Conservation (phyloP, 306 rosid species). For the Vicia faba region DNA sequence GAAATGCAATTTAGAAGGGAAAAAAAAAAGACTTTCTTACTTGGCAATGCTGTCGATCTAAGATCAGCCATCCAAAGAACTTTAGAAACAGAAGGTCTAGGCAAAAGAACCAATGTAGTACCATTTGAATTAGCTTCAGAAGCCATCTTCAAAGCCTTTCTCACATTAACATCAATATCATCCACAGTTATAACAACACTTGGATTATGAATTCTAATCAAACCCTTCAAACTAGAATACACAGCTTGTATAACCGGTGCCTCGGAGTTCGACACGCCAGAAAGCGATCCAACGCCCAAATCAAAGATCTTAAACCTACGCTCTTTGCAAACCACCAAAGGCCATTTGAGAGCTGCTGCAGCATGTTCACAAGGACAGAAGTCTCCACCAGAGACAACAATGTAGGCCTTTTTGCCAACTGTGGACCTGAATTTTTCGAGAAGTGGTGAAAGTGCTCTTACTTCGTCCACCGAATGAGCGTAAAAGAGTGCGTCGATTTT, state of each 20-base stretch:
- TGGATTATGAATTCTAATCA: constrained; percentile 85
- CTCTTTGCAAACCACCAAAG: constrained; percentile 73
- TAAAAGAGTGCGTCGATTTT: constrained; percentile 88
- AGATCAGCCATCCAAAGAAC: constrained; percentile 99
- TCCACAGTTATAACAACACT: constrained; percentile 77
- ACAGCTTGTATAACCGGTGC: constrained; percentile 77
- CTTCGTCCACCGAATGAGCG: constrained; percentile 81
- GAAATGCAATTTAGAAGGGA: neutral
- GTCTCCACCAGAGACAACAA: constrained; percentile 72
- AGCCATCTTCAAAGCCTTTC: constrained; percentile 88
- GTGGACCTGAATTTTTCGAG: constrained; percentile 83
- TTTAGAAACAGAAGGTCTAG: constrained; percentile 61
- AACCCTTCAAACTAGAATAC: constrained; percentile 89
- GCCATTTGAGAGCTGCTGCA: constrained; percentile 78
- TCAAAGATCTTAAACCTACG: constrained; percentile 87
- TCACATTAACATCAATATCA: constrained; percentile 69
- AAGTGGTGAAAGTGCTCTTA: constrained; percentile 77
- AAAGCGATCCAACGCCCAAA: constrained; percentile 63
- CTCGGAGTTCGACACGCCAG: constrained; percentile 77
- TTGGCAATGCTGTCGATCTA: constrained; percentile 75
- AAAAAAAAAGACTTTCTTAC: constrained; percentile 51
- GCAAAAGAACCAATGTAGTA: constrained; percentile 73
- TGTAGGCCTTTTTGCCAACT: constrained; percentile 79
- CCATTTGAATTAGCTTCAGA: constrained; percentile 57
- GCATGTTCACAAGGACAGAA: constrained; percentile 83